These are phyloP conservation scores for Coelastrella sp. DNA, from an alignment of 139 green algal genomes.

Conservation along the genomic window DNA sequence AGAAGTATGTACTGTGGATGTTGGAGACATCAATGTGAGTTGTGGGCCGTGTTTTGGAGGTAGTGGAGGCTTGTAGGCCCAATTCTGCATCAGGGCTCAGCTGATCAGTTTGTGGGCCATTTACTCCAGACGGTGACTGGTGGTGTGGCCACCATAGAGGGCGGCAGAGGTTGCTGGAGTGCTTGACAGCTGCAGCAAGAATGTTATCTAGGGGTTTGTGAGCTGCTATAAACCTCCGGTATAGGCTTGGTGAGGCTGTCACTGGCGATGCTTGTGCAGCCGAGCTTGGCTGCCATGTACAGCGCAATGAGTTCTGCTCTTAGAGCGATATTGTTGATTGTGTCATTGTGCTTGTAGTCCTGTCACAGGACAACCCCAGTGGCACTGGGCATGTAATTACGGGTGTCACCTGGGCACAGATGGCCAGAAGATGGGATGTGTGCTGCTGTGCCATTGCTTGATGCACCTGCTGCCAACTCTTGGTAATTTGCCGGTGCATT, in stretches of 20 bases:
- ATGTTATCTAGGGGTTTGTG: not conserved
- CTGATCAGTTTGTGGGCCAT: accelerated
- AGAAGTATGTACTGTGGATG: not conserved
- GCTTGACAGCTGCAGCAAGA: not conserved
- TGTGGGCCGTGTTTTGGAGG: not conserved
- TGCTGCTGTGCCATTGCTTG: too few species aligned
- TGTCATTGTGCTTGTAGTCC: not conserved
- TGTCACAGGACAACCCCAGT: too few species aligned
- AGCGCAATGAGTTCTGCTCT: not conserved
- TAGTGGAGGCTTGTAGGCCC: not conserved
- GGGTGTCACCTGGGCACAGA: too few species aligned
- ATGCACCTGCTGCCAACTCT: too few species aligned
- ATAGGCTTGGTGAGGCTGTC: not conserved
- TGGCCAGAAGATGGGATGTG: too few species aligned
- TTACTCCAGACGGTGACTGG: not conserved
- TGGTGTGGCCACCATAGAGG: not conserved
- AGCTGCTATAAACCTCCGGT: not conserved
- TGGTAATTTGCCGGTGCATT: too few species aligned
- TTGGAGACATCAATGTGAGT: not conserved
- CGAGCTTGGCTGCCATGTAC: not conserved
- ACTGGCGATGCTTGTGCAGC: not conserved
- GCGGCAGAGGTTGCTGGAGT: not conserved
- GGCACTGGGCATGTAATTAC: too few species aligned
- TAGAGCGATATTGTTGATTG: too few species aligned
- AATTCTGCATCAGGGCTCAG: not conserved